phyloP scores from a whole-genome alignment of 345 rosid species.

The Atalantia buxifolia region DNA sequence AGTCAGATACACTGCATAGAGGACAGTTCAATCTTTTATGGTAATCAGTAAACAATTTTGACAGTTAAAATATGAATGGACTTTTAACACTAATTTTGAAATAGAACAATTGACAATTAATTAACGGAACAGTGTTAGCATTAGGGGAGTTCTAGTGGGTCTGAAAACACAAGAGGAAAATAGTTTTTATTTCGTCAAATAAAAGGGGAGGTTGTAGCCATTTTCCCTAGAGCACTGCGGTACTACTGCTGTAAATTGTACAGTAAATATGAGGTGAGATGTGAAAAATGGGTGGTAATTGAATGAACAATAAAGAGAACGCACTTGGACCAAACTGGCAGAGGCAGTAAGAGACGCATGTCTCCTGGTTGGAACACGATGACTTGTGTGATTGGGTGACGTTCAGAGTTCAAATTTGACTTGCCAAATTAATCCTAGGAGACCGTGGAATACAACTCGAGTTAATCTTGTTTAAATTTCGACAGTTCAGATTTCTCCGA shows the following conservation, averaged over 20 bases:
- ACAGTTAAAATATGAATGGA: not conserved
- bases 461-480: not conserved
- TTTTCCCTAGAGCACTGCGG: not conserved
- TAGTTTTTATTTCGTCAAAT: too few species aligned
- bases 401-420: not conserved
- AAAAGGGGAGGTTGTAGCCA: not conserved
- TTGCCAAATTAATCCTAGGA: not conserved
- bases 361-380: not conserved
- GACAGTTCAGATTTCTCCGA: not conserved
- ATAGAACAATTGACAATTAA: not conserved
- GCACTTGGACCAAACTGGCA: not conserved
- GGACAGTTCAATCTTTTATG: too few species aligned
- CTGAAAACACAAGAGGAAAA: too few species aligned
- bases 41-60: not conserved
- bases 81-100: not conserved
- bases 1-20: too few species aligned
- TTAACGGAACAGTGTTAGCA: not conserved
- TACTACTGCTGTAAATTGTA: not conserved
- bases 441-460: not conserved
- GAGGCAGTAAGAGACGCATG: not conserved
- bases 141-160: not conserved
- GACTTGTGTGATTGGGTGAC: not conserved
- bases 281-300: not conserved
- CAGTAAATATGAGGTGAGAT: not conserved
- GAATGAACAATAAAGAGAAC: not conserved